Evolutionary conservation across 345 rosid genomes (phyloP).

Genomic region (Ceriops tagal): DNA sequence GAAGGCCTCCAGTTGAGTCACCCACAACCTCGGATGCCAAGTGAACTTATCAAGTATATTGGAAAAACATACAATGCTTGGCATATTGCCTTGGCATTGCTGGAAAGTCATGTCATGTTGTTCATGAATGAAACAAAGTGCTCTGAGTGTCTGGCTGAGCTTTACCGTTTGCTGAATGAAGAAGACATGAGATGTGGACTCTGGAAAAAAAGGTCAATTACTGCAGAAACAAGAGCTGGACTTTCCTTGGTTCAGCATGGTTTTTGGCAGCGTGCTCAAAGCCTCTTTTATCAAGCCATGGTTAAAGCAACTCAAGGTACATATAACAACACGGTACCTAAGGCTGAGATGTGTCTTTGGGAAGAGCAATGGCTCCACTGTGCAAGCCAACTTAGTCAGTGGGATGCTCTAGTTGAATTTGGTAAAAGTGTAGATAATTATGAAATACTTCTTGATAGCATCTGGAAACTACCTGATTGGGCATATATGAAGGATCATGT

Average conservation of each 20-base stretch:
- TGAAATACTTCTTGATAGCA: slow-evolving; percentile 88
- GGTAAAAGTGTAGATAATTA: slow-evolving; percentile 91
- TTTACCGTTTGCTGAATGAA: slow-evolving; percentile 89
- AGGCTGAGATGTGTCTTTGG: slow-evolving; percentile 99
- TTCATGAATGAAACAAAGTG: slow-evolving; percentile 86
- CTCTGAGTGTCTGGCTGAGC: slow-evolving; percentile 94
- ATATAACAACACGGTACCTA: slow-evolving; percentile 91
- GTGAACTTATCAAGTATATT: slow-evolving; percentile 93
- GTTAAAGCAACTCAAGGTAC: slow-evolving; percentile 99
- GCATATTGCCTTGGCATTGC: slow-evolving; percentile 88
- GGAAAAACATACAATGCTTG: slow-evolving; percentile 98
- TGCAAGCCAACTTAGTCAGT: slow-evolving; percentile 92
- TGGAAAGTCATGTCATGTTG: slow-evolving; percentile 94
- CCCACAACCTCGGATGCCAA: slow-evolving; percentile 98
- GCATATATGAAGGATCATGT: slow-evolving; percentile 87
- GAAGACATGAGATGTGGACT: slow-evolving; percentile 99
- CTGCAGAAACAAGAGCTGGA: slow-evolving; percentile 96
- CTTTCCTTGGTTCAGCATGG: slow-evolving; percentile 98
- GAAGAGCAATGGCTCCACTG: slow-evolving; percentile 99
- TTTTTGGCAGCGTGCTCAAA: slow-evolving; percentile 92
- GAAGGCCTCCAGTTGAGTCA: slow-evolving; percentile 98
- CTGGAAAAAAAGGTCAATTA: slow-evolving; percentile 94
- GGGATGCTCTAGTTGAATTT: slow-evolving; percentile 96
- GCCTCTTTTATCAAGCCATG: slow-evolving; percentile 96
- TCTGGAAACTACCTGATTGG: slow-evolving; percentile 99